Conservation (phyloP, 192 early-diverging fungal genomes). For the Coemansia sp. region DNA sequence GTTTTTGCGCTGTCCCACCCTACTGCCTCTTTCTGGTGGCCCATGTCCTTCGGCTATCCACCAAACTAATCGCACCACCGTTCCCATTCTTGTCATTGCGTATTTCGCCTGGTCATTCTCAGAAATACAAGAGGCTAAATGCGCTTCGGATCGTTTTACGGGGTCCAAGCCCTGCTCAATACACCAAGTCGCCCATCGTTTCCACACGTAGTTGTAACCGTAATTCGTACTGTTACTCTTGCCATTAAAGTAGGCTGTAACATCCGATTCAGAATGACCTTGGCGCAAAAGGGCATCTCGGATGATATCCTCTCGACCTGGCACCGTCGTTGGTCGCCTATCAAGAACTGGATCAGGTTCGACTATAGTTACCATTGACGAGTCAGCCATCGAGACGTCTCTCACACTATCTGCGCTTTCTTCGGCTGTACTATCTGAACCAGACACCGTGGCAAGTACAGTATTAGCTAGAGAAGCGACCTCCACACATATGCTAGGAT, state of each 20-base stretch:
- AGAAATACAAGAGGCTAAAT: not conserved
- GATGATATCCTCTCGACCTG: not conserved
- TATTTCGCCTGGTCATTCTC: not conserved
- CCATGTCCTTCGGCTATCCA: constrained; percentile 3
- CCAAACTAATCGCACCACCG: constrained; percentile 15
- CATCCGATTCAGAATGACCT: not conserved
- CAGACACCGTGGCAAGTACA: too few relatives aligned
- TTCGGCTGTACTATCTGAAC: too few relatives aligned
- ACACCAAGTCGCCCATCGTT: not conserved
- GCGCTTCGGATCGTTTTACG: not conserved
- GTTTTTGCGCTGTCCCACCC: too few relatives aligned
- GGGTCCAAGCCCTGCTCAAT: not conserved
- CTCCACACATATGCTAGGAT: too few relatives aligned
- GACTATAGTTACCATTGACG: too few relatives aligned
- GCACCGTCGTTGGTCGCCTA: not conserved
- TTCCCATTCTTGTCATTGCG: not conserved
- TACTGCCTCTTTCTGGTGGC: too few relatives aligned
- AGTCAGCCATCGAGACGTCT: not conserved
- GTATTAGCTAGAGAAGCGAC: too few relatives aligned
- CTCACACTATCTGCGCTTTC: too few relatives aligned
- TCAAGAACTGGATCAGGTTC: too few relatives aligned
- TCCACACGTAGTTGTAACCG: not conserved
- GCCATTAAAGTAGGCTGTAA: not conserved
- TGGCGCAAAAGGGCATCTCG: not conserved
- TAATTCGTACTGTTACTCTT: not conserved